These are phyloP conservation scores for Paspalum notatum DNA, from an alignment of 176 grass and related monocot genomes.

Conservation along the genomic window DNA sequence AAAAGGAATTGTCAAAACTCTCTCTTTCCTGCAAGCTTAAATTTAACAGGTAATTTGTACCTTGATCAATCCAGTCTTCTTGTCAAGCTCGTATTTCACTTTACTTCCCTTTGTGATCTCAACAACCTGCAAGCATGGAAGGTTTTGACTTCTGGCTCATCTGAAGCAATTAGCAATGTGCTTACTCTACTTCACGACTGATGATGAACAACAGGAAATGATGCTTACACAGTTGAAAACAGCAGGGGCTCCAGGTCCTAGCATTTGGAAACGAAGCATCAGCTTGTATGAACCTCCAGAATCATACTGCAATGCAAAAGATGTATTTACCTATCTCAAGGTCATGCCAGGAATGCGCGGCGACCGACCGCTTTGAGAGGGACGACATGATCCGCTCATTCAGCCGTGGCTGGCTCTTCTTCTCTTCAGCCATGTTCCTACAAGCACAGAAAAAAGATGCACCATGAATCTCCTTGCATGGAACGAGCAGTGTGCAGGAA, in stretches of 20 bases:
- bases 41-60: slow-evolving; percentile 18
- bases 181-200: not conserved
- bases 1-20: not conserved
- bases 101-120: slow-evolving; percentile 59
- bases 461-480: not conserved
- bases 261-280: slow-evolving; percentile 5
- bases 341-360: slow-evolving; percentile 92
- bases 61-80: slow-evolving; percentile 61
- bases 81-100: slow-evolving; percentile 57
- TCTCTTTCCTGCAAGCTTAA: not conserved
- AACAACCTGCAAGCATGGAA: slow-evolving; percentile 45
- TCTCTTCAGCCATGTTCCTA: slow-evolving; percentile 42
- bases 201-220: slow-evolving; percentile 24
- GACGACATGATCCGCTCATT: slow-evolving; percentile 79
- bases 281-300: slow-evolving; percentile 19
- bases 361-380: slow-evolving; percentile 73
- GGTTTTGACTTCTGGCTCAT: not conserved
- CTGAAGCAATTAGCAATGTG: not conserved
- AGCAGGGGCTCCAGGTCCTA: slow-evolving; percentile 71
- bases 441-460: not conserved
- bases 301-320: not conserved
- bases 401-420: slow-evolving; percentile 40
- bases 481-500: slow-evolving; percentile 14
- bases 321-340: slow-evolving; percentile 71
- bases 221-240: slow-evolving; percentile 89